Conservation (phyloP, 768 basidiomycete genomes). For the Mycena kentingensis region DNA sequence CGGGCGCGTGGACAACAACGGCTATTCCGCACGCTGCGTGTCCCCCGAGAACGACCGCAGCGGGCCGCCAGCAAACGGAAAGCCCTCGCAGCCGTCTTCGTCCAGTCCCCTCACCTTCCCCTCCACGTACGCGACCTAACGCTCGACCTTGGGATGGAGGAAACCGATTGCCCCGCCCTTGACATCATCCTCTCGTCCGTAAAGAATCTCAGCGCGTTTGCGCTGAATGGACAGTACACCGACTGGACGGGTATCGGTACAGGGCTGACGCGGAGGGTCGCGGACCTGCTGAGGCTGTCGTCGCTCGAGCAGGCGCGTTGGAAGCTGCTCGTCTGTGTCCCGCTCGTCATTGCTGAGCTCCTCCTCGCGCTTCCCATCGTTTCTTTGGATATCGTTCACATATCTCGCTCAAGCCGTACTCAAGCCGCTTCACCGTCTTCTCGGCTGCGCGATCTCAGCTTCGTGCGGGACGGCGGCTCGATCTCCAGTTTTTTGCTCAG, state of each 20-base stretch:
- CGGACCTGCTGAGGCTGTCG: neutral
- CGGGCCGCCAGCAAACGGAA: neutral
- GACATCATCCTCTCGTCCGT: neutral
- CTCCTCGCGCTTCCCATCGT: neutral
- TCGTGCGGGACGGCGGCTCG: neutral
- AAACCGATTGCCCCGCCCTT: neutral
- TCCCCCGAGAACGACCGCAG: neutral
- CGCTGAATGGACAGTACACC: neutral
- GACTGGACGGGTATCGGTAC: neutral
- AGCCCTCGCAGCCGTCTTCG: neutral
- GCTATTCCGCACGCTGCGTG: neutral
- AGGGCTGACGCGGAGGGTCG: neutral
- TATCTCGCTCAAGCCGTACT: too few species aligned
- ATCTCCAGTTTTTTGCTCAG: neutral
- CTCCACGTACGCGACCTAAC: neutral
- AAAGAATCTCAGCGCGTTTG: neutral
- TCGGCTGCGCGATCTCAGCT: neutral
- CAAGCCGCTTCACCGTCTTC: too few species aligned
- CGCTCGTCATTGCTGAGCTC: neutral
- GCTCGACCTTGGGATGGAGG: neutral
- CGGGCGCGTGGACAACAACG: neutral
- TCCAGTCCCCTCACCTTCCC: neutral
- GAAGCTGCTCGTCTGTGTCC: neutral
- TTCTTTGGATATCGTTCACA: neutral
- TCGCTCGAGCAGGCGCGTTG: neutral